Conservation (phyloP, 176 grass and related monocot species). For the Areca catechu region DNA sequence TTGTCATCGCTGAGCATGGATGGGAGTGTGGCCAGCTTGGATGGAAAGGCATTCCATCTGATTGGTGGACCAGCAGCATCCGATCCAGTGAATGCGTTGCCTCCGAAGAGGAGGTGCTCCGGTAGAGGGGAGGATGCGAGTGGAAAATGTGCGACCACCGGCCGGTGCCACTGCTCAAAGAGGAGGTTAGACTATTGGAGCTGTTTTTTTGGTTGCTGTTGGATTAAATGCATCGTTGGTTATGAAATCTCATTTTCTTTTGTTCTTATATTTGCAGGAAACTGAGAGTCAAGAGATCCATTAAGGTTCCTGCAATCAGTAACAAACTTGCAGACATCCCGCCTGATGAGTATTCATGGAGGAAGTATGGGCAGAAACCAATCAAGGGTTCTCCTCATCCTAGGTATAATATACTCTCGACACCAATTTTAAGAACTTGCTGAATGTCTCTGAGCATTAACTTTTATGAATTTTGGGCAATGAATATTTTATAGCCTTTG, state of each 20-base stretch:
- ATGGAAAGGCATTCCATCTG: slow-evolving; percentile 58
- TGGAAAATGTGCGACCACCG: slow-evolving; percentile 52
- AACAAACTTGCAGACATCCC: slow-evolving; percentile 83
- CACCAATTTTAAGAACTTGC: not conserved
- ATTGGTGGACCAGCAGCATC: slow-evolving; percentile 34
- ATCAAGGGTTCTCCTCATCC: slow-evolving; percentile 97
- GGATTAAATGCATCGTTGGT: not conserved
- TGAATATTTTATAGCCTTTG: no score
- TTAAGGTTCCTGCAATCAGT: slow-evolving; percentile 72
- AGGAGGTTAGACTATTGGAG: slow-evolving; percentile 47
- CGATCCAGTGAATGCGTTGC: slow-evolving; percentile 26
- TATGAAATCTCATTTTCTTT: not conserved
- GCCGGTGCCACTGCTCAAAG: slow-evolving; percentile 83
- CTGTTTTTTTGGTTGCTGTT: not conserved
- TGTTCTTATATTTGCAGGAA: slow-evolving; percentile 40
- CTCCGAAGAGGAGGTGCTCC: slow-evolving; percentile 37
- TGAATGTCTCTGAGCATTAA: no score
- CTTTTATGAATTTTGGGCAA: no score
- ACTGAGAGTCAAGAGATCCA: slow-evolving; percentile 70
- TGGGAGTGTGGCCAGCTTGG: slow-evolving; percentile 56
- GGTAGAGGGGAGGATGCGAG: slow-evolving; percentile 53
- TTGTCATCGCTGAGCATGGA: slow-evolving; percentile 78
- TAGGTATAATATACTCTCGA: slow-evolving; percentile 34
- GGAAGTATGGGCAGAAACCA: slow-evolving; percentile 97
- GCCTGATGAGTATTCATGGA: slow-evolving; percentile 72